phyloP scores from a whole-genome alignment of 768 basidiomycete genomes.

The Suillus brevipes region DNA sequence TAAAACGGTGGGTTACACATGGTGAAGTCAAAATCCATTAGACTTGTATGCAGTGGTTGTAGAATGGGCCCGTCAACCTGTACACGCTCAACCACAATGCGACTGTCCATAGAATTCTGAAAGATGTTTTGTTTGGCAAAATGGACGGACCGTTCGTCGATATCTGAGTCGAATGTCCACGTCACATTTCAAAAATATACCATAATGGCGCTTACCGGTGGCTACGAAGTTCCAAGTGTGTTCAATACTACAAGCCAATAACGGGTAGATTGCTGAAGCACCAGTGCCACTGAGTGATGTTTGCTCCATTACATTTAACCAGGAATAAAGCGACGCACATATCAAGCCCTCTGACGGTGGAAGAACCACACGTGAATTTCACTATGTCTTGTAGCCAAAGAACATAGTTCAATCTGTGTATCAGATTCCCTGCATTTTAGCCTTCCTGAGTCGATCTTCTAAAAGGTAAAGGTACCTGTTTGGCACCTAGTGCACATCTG shows the following conservation, averaged over 20 bases:
- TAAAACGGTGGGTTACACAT: constrained; percentile 99
- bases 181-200: not conserved
- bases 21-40: constrained; percentile 62
- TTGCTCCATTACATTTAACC: not conserved
- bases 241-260: constrained; percentile 62
- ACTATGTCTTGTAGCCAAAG: constrained; percentile 81
- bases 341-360: constrained; percentile 58
- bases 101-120: constrained; percentile 51
- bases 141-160: constrained; percentile 62
- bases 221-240: constrained; percentile 60
- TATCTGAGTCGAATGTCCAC: constrained; percentile 46
- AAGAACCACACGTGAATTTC: constrained; percentile 21
- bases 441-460: not conserved
- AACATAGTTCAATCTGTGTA: constrained; percentile 76
- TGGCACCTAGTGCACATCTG: constrained; percentile 52
- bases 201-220: constrained; percentile 50
- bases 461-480: constrained; percentile 51
- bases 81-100: constrained; percentile 49
- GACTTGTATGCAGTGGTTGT: constrained; percentile 19
- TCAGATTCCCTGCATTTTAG: not conserved
- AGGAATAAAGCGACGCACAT: constrained; percentile 50
- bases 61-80: constrained; percentile 46
- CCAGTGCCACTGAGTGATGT: constrained; percentile 75
- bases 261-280: constrained; percentile 85
- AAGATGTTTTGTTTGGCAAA: constrained; percentile 59